Percentiles rank a stretch among this genome's conserved stretches.
These are phyloP conservation scores for Fusarium pseudocircinatum DNA, from an alignment of 2,329 filamentous ascomycete species.

Conservation along the genomic window DNA sequence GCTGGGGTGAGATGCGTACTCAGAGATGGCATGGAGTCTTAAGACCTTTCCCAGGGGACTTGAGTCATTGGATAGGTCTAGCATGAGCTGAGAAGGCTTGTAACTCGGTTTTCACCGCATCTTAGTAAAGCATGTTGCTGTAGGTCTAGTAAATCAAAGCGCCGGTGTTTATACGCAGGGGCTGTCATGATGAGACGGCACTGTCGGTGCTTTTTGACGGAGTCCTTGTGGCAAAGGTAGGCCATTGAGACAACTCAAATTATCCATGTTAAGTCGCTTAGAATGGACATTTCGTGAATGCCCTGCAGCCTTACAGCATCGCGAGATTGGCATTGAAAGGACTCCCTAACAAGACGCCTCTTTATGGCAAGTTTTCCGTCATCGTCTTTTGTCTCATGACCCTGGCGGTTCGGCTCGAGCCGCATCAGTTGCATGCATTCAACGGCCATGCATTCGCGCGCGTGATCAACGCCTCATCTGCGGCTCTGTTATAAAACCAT, in stretches of 20 bases:
- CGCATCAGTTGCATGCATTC: background rate
- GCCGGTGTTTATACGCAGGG: no score
- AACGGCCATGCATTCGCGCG: background rate
- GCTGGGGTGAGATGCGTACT: no score
- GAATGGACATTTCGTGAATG: background rate
- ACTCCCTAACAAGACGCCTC: fast-evolving
- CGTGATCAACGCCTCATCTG: background rate
- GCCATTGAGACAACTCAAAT: background rate
- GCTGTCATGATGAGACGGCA: background rate
- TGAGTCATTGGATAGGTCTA: background rate
- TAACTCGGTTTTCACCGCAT: no score
- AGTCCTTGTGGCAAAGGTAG: background rate
- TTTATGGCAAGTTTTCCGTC: background rate
- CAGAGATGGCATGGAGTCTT: no score
- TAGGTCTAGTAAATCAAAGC: background rate
- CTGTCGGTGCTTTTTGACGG: background rate
- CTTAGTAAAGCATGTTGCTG: fast-evolving
- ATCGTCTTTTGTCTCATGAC: background rate
- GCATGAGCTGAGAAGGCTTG: background rate
- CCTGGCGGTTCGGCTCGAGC: background rate
- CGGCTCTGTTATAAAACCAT: background rate
- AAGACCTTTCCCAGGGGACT: background rate
- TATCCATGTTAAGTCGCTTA: background rate
- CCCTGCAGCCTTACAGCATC: background rate
- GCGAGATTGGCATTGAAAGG: background rate